Evolutionary conservation across 2,329 filamentous ascomycete species (phyloP), one percentile per base, ranked within the genome.

Genomic region (Ophiostoma tasmaniense): DNA sequence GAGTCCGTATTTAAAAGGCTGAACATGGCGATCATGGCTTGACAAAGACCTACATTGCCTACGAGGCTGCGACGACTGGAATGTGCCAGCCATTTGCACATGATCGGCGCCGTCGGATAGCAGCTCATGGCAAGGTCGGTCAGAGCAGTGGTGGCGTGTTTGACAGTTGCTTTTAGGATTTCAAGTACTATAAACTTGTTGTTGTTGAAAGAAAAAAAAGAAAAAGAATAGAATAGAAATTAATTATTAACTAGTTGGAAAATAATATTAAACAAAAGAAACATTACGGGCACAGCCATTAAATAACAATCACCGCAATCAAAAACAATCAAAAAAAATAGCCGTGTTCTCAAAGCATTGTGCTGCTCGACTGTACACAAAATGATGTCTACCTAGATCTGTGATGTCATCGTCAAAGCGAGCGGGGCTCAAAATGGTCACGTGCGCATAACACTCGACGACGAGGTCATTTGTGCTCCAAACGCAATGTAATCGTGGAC

Each of bases 401-500:
- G 68, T 69, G 68, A 69, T 69, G 68, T 69, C 68, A 67, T 67
- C 45, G 42, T 20, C 14, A 4, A 28, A 39, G 25, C 17, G 25
- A 52, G 50, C 50, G 50, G 50, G 50, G 42, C 52, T 33, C 25
- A 13, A 50, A 35, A 14, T 14, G 55, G 22, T 65, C 62, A 65
- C 62, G 62, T 65, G 61, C 55, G 1, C 17, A 62, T 20, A n/a
- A 30, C 0, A 62, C 55, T n/a, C 37, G 22, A 25, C 50, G 22
- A 25, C 50, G 22, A 25, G 22, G 7, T 10, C 22, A 6, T 7
- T 30, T 37, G 35, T 37, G 35, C 7, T 37, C 7, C 35, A 37
- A 37, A n/a, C n/a, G n/a, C n/a, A n/a, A n/a, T n/a, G n/a, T n/a
- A n/a, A n/a, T n/a, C n/a, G n/a, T n/a, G n/a, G n/a, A n/a, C n/a